These are phyloP conservation scores for Acanthamoeba pearcei DNA, from an alignment of 208 protist genomes.

Conservation along the genomic window DNA sequence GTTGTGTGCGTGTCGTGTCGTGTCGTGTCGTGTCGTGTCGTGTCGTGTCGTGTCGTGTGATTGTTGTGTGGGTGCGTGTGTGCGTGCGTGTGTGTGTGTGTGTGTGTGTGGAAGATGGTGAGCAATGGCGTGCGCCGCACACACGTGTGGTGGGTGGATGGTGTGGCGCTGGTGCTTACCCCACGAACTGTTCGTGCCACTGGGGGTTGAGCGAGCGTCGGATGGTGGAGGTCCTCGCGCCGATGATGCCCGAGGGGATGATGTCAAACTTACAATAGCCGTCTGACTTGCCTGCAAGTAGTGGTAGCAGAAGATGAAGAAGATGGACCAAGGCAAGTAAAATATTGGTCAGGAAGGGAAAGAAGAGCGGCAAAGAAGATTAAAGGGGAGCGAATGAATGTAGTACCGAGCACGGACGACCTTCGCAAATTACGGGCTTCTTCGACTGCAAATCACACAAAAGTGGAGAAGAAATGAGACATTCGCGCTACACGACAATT, in stretches of 20 bases:
- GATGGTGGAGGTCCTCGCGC: constrained; percentile 63
- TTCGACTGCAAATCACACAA: not conserved
- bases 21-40: no score
- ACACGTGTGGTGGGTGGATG: no score
- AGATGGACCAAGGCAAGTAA: no score
- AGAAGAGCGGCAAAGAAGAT: not conserved
- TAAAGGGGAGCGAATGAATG: no score
- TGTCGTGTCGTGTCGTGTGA: not conserved
- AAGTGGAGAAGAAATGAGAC: not conserved
- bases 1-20: no score
- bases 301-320: not conserved
- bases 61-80: not conserved
- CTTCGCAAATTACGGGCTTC: constrained; percentile 61
- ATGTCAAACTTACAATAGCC: constrained; percentile 63
- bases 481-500: not conserved
- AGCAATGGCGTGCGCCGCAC: no score
- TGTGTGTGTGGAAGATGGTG: not conserved
- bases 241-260: constrained; percentile 69
- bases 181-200: constrained; percentile 71
- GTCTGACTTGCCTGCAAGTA: constrained; percentile 19
- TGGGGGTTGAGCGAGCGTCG: constrained; percentile 42
- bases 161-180: not conserved
- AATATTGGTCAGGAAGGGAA: no score
- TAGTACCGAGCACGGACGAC: constrained; percentile 25
- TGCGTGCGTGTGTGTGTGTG: not conserved